Evolutionary conservation across 1,139 yeast species (phyloP).

Genomic region (Ashbya aceris): DNA sequence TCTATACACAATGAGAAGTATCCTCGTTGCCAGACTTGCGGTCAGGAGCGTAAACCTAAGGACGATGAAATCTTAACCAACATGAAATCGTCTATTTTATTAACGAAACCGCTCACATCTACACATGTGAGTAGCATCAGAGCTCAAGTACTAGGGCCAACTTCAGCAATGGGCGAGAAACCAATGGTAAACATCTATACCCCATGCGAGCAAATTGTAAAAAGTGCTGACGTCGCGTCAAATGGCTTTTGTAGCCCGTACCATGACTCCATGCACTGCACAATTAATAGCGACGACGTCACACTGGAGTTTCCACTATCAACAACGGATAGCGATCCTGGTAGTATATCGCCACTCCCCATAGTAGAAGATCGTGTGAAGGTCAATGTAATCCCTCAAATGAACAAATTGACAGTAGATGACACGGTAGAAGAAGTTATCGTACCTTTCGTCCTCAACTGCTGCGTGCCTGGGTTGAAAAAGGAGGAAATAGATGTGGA

Average conservation of each 20-base stretch:
- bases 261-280: neutral
- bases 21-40: slow-evolving; percentile 26
- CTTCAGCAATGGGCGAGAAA: neutral
- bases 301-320: neutral
- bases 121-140: neutral
- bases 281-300: neutral
- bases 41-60: slow-evolving; percentile 14
- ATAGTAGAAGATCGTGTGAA: neutral
- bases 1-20: slow-evolving; percentile 7
- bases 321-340: neutral
- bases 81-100: slow-evolving; percentile 16
- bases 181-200: slow-evolving; percentile 10
- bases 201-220: slow-evolving; percentile 23
- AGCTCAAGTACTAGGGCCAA: neutral
- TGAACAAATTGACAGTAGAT: slow-evolving; percentile 5
- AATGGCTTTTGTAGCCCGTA: slow-evolving; percentile 18
- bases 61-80: slow-evolving; percentile 23
- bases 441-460: slow-evolving; percentile 7
- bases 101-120: neutral
- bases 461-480: slow-evolving; percentile 10
- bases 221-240: slow-evolving; percentile 22
- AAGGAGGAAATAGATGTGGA: slow-evolving; percentile 2
- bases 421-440: slow-evolving; percentile 2
- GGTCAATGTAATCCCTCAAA: slow-evolving; percentile 8
- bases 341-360: no score